Evolutionary conservation across 371 early-diverging fungal species (phyloP).

Genomic region (Pancytospora epiphaga): DNA sequence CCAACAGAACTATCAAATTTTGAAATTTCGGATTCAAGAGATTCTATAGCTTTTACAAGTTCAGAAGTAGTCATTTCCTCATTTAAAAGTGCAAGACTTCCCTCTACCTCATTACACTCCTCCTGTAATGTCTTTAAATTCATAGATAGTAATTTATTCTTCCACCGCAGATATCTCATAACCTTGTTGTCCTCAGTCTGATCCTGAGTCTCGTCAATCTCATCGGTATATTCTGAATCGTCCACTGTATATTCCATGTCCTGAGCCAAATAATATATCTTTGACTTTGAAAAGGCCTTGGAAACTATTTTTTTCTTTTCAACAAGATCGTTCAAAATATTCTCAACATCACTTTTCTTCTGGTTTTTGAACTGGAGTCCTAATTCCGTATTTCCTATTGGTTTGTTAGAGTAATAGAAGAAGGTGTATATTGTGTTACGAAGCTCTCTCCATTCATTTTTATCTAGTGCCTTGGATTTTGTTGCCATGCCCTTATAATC

Average conservation of each 20-base stretch:
- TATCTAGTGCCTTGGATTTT: not conserved
- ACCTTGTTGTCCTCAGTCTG: not conserved
- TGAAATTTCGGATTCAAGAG: constrained; percentile 5
- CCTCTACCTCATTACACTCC: constrained; percentile 5
- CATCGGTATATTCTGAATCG: constrained; percentile 1
- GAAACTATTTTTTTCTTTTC: constrained; percentile 16
- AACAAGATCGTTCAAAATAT: constrained; percentile 25
- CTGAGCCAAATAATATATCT: constrained; percentile 38
- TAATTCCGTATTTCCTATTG: constrained; percentile 15
- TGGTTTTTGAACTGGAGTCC: constrained; percentile 18
- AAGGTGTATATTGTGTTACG: constrained; percentile 20
- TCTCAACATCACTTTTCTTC: constrained; percentile 17
- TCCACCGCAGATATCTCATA: constrained; percentile 5
- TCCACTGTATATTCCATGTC: constrained; percentile 14
- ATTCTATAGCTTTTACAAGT: constrained; percentile 26
- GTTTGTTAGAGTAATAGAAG: constrained; percentile 32
- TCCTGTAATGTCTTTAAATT: constrained; percentile 6
- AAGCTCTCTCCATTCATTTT: constrained; percentile 12
- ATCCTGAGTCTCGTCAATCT: constrained; percentile 6
- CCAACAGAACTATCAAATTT: constrained; percentile 9
- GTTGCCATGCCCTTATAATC: too few species aligned
- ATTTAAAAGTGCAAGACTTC: constrained; percentile 15
- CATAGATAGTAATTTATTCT: not conserved
- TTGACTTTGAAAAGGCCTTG: constrained; percentile 32
- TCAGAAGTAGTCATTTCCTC: constrained; percentile 37